These are phyloP conservation scores for Bruguiera hainesii DNA, from an alignment of 441 rosid species.

Conservation along the genomic window DNA sequence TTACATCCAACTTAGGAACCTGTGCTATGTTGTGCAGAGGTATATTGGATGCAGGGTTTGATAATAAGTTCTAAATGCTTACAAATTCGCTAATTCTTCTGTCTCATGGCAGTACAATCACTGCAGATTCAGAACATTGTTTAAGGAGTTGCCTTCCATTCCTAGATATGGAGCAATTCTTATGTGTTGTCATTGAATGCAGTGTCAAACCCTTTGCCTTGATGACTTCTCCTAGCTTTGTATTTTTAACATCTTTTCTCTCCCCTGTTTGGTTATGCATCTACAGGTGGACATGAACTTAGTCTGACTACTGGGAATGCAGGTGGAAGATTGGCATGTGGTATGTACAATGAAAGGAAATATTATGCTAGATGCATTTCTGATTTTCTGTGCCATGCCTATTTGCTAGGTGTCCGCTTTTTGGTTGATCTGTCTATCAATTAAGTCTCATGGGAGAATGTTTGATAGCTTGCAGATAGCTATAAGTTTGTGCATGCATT, in stretches of 20 bases:
- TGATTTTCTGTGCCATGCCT: not conserved
- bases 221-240: not conserved
- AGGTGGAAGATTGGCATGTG: conserved; percentile 98
- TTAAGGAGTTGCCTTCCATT: no score
- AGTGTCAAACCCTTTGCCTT: not conserved
- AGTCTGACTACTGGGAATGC: conserved; percentile 93
- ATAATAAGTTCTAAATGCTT: not conserved
- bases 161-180: not conserved
- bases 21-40: not conserved
- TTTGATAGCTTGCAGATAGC: not conserved
- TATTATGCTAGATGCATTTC: not conserved
- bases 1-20: no score
- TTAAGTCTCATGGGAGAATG: not conserved
- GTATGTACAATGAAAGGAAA: conserved; percentile 37
- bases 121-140: no score
- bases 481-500: not conserved
- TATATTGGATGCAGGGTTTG: not conserved
- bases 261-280: conserved; percentile 20
- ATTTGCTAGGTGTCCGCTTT: not conserved
- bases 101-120: not conserved
- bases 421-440: conserved; percentile 5
- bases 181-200: not conserved
- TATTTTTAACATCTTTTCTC: conserved; percentile 7
- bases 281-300: conserved; percentile 90
- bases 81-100: not conserved